These are phyloP conservation scores for Macrotyloma uniflorum DNA, from an alignment of 306 rosid genomes.

Conservation along the genomic window DNA sequence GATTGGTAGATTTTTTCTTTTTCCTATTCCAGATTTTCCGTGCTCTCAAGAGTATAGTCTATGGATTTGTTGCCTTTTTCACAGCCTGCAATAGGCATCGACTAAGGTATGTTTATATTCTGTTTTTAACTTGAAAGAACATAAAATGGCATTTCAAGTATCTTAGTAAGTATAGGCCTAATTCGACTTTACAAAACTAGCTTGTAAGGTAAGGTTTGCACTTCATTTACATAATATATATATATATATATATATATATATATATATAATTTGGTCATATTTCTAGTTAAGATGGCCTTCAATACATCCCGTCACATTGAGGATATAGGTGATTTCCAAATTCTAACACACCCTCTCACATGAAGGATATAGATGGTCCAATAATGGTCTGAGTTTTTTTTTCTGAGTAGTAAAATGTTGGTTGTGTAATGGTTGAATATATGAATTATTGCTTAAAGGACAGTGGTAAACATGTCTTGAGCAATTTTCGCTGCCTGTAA, in stretches of 20 bases:
- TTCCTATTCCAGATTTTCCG: constrained; percentile 72
- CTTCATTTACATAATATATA: too few relatives aligned
- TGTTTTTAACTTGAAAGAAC: constrained; percentile 26
- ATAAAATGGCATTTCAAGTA: constrained; percentile 4
- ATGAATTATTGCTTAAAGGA: neutral
- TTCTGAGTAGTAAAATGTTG: constrained; percentile 31
- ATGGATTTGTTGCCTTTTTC: constrained; percentile 86
- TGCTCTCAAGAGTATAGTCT: constrained; percentile 83
- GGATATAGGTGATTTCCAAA: too few relatives aligned
- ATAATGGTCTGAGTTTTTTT: too few relatives aligned
- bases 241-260: too few relatives aligned
- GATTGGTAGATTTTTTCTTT: constrained; percentile 17
- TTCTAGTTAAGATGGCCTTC: too few relatives aligned
- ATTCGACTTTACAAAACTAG: too few relatives aligned
- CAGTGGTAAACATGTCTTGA: neutral
- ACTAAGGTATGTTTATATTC: constrained; percentile 65
- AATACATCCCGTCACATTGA: too few relatives aligned
- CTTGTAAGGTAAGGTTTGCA: too few relatives aligned
- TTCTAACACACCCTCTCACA: too few relatives aligned
- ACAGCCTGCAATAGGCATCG: constrained; percentile 97
- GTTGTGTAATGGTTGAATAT: constrained; percentile 23
- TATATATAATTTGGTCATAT: too few relatives aligned
- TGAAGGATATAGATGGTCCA: too few relatives aligned
- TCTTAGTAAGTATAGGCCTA: too few relatives aligned
- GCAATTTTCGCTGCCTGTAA: neutral